A percentile compares a stretch with the other conserved stretches of the same genome.
Evolutionary conservation across 306 rosid genomes (phyloP).

Genomic region (Casuarina cunninghamiana): DNA sequence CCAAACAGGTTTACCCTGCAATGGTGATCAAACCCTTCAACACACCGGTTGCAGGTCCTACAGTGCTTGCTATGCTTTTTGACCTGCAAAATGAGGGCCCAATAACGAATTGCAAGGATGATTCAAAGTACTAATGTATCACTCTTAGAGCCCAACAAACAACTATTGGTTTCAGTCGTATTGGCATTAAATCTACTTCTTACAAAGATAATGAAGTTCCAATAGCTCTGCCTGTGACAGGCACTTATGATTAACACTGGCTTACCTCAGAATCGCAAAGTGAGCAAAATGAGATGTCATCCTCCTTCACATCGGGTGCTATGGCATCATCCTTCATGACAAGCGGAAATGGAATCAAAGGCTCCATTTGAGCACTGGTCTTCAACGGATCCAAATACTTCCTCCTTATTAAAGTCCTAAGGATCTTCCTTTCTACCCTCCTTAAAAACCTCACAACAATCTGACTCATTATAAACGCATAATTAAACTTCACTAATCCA

Average conservation of each 20-base stretch:
- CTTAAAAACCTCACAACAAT: conserved; percentile 68
- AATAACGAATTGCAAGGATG: background rate
- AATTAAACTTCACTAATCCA: conserved; percentile 45
- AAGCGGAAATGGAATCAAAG: conserved; percentile 78
- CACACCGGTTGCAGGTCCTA: conserved; percentile 93
- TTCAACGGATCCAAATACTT: conserved; percentile 73
- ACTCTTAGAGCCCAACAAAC: background rate
- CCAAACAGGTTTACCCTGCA: conserved; percentile 63
- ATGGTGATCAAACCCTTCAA: conserved; percentile 95
- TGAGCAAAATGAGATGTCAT: conserved; percentile 76
- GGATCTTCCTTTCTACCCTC: conserved; percentile 79
- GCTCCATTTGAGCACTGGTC: conserved; percentile 56
- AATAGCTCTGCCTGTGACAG: background rate
- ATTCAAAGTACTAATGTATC: background rate
- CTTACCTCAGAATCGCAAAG: conserved; percentile 81
- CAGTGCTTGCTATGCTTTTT: conserved; percentile 87
- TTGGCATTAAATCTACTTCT: background rate
- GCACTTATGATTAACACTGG: no score
- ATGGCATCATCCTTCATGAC: conserved; percentile 72
- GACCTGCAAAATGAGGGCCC: conserved; percentile 45
- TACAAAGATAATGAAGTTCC: no score
- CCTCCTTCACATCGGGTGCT: conserved; percentile 57
- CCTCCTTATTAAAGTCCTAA: conserved; percentile 72
- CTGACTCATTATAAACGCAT: conserved; percentile 64
- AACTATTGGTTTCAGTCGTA: background rate